phyloP scores from a whole-genome alignment of 2,329 filamentous ascomycete genomes.

The Emydomyces testavorans region DNA sequence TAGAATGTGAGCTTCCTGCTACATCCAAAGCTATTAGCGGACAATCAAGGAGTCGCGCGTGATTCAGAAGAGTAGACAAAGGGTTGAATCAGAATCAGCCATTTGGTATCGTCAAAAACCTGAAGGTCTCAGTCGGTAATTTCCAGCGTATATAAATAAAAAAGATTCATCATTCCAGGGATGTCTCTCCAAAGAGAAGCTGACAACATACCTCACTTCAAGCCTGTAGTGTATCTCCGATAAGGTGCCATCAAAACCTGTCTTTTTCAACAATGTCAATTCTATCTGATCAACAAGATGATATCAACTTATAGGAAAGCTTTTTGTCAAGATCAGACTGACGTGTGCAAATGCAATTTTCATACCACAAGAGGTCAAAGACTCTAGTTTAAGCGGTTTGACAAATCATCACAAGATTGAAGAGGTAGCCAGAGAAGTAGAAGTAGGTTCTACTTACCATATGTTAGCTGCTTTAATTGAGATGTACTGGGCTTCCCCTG shows the following conservation, averaged over 20 bases:
- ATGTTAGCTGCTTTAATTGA: constrained; percentile 10
- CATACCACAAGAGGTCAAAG: constrained; percentile 75
- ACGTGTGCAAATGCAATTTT: constrained; percentile 79
- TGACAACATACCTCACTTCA: constrained; percentile 1
- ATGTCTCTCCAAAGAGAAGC: not conserved
- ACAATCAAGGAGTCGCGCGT: not conserved
- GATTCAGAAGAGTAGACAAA: not conserved
- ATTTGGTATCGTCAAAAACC: constrained; percentile 66
- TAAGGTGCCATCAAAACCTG: not conserved
- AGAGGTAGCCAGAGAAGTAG: constrained; percentile 18
- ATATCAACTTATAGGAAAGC: not conserved
- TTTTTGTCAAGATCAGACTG: constrained; percentile 57
- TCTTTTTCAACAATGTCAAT: not conserved
- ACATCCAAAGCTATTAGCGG: not conserved
- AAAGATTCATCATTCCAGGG: constrained; percentile 19
- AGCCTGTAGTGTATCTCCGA: not conserved
- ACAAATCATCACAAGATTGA: constrained; percentile 61
- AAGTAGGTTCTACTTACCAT: constrained; percentile 24
- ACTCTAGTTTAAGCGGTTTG: constrained; percentile 87
- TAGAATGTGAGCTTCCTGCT: not conserved
- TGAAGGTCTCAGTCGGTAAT: constrained; percentile 78
- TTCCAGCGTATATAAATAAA: constrained; percentile 63
- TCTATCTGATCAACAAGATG: not conserved
- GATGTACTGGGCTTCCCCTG: not conserved
- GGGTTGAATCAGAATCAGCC: constrained; percentile 38